These are phyloP conservation scores for Casuarina glauca DNA, from an alignment of 306 rosid species.

Conservation along the genomic window DNA sequence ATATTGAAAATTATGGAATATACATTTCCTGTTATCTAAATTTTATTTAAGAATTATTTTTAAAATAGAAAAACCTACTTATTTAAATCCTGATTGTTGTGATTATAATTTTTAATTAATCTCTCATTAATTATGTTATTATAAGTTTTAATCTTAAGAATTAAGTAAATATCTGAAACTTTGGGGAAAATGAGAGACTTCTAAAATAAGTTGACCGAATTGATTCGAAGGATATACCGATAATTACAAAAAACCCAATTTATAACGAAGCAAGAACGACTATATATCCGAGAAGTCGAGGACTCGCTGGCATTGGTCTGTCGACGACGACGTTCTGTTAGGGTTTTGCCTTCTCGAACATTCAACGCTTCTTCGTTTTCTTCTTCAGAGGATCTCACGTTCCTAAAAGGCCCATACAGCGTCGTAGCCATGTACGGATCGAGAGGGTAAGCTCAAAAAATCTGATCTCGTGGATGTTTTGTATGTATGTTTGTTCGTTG, in stretches of 20 bases:
- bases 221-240: not conserved
- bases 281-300: not conserved
- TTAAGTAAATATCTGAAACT: too few species aligned
- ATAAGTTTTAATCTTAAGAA: too few species aligned
- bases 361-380: not conserved
- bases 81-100: too few species aligned
- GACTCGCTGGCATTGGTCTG: too few species aligned
- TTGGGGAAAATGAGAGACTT: not conserved
- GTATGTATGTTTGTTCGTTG: not conserved
- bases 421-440: conserved; percentile 17
- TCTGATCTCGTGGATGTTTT: not conserved
- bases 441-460: conserved; percentile 10
- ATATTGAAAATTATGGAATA: too few species aligned
- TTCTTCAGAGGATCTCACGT: not conserved
- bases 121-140: too few species aligned
- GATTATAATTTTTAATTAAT: too few species aligned
- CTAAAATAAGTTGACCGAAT: not conserved
- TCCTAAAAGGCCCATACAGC: not conserved
- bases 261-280: not conserved
- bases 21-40: too few species aligned
- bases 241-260: not conserved
- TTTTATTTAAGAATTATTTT: too few species aligned
- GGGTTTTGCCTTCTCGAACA: not conserved
- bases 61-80: too few species aligned
- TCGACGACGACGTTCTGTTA: not conserved